A percentile compares a stretch with the other conserved stretches of the same genome.
Evolutionary conservation across 2,329 filamentous ascomycete species (phyloP).

Genomic region (Metarhizium brunneum): DNA sequence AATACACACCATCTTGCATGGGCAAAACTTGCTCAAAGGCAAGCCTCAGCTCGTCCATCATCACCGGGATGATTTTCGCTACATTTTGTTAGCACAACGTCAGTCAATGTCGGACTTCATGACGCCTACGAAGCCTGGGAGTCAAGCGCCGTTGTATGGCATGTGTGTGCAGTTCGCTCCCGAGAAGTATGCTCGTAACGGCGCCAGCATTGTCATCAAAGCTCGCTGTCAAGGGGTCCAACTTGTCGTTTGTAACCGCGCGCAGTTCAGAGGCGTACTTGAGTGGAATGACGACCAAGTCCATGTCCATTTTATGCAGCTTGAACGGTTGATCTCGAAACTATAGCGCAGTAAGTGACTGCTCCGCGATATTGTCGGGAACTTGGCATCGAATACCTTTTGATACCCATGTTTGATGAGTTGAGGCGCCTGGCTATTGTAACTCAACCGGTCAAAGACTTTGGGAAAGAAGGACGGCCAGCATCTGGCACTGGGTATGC

Average conservation of each 20-base stretch:
- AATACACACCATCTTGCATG: not conserved
- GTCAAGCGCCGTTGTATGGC: constrained; percentile 9
- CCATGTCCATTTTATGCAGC: constrained; percentile 11
- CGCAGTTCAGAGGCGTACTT: constrained; percentile 8
- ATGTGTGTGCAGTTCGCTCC: constrained; percentile 9
- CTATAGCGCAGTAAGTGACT: not conserved
- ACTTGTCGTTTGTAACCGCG: constrained; percentile 9
- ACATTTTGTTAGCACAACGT: not conserved
- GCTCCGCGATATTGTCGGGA: too few species aligned
- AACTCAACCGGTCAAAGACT: constrained; percentile 9
- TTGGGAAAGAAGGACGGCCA: constrained; percentile 8
- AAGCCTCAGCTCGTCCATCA: constrained; percentile 9
- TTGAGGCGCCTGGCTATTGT: constrained; percentile 4
- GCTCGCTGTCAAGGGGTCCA: constrained; percentile 9
- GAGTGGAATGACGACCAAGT: constrained; percentile 8
- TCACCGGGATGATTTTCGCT: constrained; percentile 9
- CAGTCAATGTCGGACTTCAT: not conserved
- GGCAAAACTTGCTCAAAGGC: constrained; percentile 6
- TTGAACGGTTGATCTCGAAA: constrained; percentile 7
- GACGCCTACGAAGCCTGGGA: constrained; percentile 8
- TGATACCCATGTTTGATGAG: constrained; percentile 7
- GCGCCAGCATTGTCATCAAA: constrained; percentile 10
- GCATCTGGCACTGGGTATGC: constrained; percentile 4
- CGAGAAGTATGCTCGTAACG: constrained; percentile 8
- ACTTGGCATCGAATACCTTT: not conserved